A percentile compares a stretch with the other conserved stretches of the same genome.
Conservation (phyloP, 2,329 filamentous ascomycete genomes). For the Fusarium sp. region DNA sequence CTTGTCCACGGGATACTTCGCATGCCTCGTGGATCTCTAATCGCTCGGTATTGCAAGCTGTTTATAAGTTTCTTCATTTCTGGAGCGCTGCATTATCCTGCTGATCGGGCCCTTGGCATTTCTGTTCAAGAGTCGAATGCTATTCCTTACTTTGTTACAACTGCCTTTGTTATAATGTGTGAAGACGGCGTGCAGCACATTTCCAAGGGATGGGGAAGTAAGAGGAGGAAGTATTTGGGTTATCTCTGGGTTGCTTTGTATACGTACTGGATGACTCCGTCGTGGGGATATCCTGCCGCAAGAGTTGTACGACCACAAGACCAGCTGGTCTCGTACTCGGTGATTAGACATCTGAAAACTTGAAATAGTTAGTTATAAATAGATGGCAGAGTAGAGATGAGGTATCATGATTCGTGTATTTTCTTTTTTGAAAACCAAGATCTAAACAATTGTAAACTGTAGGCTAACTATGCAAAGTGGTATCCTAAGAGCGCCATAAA, state of each 20-base stretch:
- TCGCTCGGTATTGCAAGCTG: constrained; percentile 34
- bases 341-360: background rate
- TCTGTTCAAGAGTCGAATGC: constrained; percentile 24
- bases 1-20: constrained; percentile 16
- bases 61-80: constrained; percentile 32
- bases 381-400: background rate
- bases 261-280: constrained; percentile 41
- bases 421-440: background rate
- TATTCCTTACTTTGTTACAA: constrained; percentile 24
- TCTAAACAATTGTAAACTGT: background rate
- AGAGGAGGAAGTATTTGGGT: constrained; percentile 9
- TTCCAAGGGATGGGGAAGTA: background rate
- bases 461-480: background rate
- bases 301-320: constrained; percentile 26
- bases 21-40: constrained; percentile 6
- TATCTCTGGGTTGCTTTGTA: constrained; percentile 30
- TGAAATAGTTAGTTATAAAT: background rate
- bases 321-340: constrained; percentile 17
- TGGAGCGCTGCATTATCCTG: constrained; percentile 30
- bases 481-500: constrained; percentile 23
- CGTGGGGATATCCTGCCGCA: constrained; percentile 37
- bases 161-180: constrained; percentile 29
- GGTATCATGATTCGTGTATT: background rate
- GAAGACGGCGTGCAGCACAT: constrained; percentile 29
- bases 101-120: constrained; percentile 32